Base-by-base conservation (phyloP, 805 yeast genomes). In the Lipomyces lipofer region DNA sequence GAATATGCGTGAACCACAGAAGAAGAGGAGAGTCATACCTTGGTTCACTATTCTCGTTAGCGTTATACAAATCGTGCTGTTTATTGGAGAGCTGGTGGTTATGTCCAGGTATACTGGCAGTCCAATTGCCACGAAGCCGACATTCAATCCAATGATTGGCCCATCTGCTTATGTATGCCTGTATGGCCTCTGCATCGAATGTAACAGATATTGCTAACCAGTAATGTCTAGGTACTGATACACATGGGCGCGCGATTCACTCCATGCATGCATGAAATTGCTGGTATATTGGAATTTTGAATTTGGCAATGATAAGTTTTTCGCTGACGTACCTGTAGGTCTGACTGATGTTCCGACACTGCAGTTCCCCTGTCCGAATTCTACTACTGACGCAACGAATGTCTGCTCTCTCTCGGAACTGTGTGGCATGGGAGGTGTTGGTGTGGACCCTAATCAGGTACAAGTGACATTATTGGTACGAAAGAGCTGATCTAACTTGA, bases 121-220 rank as follows among this genome's bases (percentile, higher is more conserved):
- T 13, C 81, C 85, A 2, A 77, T 85, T 56, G 88, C 82, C 65
- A 82, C 87, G 0, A 68, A 82, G 61, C 91, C 91, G 4, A 78
- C 81, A 56, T 83, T 85, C 72, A 85, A 85, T 66, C 91, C 90
- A 4, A 85, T 85, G 90, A 66, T 85, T 25, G 91, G 91, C 0
- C 91, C 91, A 10, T 83, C 88, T 2, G 71, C 84, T 0, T 83
- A 83, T 63, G 72, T 84, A 53, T n/a, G 56, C 30, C 4, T 30
- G 28, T 6, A 39, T 24, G 22, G 45, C 32, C 17, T 27, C 6
- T 24, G 19, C 21, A 13, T 10, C 10, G 25, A 42, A 15, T 7
- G 13, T 15, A 13, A 5, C 30, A 39, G 22, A 33, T 27, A 22
- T 22, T 5, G 13, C 27, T 13, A 13, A 8, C 8, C 13, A 17